Evolutionary conservation across 805 yeast species (phyloP).

Genomic region (Lipomyces chichibuensis): DNA sequence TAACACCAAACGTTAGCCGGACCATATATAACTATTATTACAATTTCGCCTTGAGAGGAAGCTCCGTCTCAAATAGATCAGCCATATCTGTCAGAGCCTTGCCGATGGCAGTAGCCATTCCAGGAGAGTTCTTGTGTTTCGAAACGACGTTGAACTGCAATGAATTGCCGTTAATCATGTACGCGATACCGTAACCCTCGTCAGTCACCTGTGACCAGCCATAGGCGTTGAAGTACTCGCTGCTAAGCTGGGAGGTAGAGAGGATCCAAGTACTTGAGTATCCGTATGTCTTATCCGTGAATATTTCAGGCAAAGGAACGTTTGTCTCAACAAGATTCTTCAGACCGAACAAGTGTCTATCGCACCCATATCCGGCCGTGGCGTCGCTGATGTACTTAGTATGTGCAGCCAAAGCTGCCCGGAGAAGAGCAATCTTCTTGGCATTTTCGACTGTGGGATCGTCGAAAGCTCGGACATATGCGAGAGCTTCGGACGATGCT

Average conservation of each 20-base stretch:
- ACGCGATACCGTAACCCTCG: conserved; percentile 91
- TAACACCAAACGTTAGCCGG: too few relatives aligned
- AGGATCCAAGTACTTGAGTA: conserved; percentile 85
- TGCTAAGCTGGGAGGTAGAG: conserved; percentile 86
- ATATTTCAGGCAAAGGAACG: conserved; percentile 65
- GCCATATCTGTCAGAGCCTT: conserved; percentile 82
- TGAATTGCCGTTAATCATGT: conserved; percentile 85
- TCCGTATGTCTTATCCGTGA: conserved; percentile 70
- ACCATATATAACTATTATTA: conserved; percentile 28
- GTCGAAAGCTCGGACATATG: conserved; percentile 76
- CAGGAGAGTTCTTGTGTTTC: conserved; percentile 56
- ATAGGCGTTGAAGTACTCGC: conserved; percentile 83
- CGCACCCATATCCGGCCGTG: conserved; percentile 84
- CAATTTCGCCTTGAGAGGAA: conserved; percentile 44
- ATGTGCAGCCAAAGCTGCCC: conserved; percentile 74
- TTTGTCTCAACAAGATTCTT: conserved; percentile 66
- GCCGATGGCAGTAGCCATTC: conserved; percentile 65
- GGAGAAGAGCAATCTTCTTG: conserved; percentile 68
- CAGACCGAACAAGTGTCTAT: conserved; percentile 90
- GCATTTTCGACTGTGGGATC: conserved; percentile 53
- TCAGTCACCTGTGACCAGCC: conserved; percentile 96
- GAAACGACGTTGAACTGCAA: conserved; percentile 82
- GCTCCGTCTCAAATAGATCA: conserved; percentile 55
- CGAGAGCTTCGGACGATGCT: conserved; percentile 70
- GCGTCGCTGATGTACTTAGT: conserved; percentile 74